These are phyloP conservation scores for Phytopythium ostracodes DNA, from an alignment of 352 stramenopile genomes.

Conservation along the genomic window DNA sequence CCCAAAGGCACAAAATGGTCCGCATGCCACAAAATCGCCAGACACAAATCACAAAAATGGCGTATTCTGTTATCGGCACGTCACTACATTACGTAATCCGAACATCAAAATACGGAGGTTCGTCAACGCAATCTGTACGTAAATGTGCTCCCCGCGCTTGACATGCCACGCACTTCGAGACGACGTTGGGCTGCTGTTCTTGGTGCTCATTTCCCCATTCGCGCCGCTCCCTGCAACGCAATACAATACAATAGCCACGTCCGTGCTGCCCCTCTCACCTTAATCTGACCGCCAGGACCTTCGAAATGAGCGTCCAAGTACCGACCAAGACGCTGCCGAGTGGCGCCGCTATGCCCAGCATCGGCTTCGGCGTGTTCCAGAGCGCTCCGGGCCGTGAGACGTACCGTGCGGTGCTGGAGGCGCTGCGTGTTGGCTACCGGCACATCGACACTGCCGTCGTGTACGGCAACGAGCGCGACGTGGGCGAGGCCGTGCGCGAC, in stretches of 20 bases:
- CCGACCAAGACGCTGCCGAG: slow-evolving; percentile 33
- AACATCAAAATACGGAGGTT: neutral
- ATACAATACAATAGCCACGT: neutral
- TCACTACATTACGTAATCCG: neutral
- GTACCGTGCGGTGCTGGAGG: slow-evolving; percentile 42
- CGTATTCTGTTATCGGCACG: too few relatives aligned
- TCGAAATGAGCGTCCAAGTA: slow-evolving; percentile 15
- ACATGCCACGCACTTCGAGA: neutral
- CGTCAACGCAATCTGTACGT: neutral
- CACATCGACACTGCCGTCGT: slow-evolving; percentile 87
- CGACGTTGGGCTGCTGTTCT: neutral
- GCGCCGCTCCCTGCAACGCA: neutral
- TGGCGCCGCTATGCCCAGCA: slow-evolving; percentile 32
- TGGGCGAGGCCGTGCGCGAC: slow-evolving; percentile 67
- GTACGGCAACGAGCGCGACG: slow-evolving; percentile 86
- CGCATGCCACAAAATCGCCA: neutral
- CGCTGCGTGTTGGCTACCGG: slow-evolving; percentile 73
- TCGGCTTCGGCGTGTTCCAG: slow-evolving; percentile 52
- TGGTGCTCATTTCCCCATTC: neutral
- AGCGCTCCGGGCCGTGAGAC: slow-evolving; percentile 29
- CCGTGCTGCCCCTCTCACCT: neutral
- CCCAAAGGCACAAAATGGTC: too few relatives aligned
- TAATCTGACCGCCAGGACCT: neutral
- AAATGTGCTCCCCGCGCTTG: neutral
- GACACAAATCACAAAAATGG: neutral